These are phyloP conservation scores for Alternaria brassicicola DNA, from an alignment of 2,329 filamentous ascomycete genomes.

Conservation along the genomic window DNA sequence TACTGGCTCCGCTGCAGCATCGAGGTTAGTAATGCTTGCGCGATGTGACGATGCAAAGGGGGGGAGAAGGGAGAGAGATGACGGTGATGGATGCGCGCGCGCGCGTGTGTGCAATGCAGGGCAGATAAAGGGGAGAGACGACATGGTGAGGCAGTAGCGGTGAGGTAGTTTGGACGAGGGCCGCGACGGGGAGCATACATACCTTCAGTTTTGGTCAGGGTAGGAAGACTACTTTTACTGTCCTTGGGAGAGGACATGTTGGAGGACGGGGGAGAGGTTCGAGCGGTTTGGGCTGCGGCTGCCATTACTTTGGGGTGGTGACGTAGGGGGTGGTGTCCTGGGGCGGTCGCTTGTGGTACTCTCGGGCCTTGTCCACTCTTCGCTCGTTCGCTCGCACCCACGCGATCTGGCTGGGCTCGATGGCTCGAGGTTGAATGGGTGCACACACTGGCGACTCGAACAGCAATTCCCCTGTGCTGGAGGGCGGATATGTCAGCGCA, in stretches of 20 bases:
- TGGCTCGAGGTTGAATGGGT: slow-evolving; percentile 19
- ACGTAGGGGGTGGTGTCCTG: slow-evolving; percentile 42
- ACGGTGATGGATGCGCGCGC: slow-evolving; percentile 21
- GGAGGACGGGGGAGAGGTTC: slow-evolving; percentile 45
- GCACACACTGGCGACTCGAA: slow-evolving; percentile 13
- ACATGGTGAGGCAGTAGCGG: background rate
- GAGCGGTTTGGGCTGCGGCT: slow-evolving; percentile 43
- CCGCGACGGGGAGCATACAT: slow-evolving; percentile 21
- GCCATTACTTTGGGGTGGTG: slow-evolving; percentile 46
- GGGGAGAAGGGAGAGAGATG: no score
- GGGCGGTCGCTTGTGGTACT: slow-evolving; percentile 40
- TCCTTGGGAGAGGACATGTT: slow-evolving; percentile 50
- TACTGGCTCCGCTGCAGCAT: slow-evolving; percentile 28
- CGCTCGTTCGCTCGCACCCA: slow-evolving; percentile 25
- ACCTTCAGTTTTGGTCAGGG: slow-evolving; percentile 46
- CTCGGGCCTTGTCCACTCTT: slow-evolving; percentile 30
- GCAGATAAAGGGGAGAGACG: background rate
- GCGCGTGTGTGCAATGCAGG: slow-evolving; percentile 5
- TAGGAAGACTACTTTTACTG: slow-evolving; percentile 42
- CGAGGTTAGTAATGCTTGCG: slow-evolving; percentile 28
- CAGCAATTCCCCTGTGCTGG: slow-evolving; percentile 12
- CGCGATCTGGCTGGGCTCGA: slow-evolving; percentile 26
- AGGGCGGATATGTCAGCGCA: slow-evolving; percentile 18
- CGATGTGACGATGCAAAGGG: slow-evolving; percentile 12
- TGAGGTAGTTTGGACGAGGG: background rate